Base-by-base conservation (phyloP, 2,329 filamentous ascomycete genomes). In the Sporothrix phasma region DNA sequence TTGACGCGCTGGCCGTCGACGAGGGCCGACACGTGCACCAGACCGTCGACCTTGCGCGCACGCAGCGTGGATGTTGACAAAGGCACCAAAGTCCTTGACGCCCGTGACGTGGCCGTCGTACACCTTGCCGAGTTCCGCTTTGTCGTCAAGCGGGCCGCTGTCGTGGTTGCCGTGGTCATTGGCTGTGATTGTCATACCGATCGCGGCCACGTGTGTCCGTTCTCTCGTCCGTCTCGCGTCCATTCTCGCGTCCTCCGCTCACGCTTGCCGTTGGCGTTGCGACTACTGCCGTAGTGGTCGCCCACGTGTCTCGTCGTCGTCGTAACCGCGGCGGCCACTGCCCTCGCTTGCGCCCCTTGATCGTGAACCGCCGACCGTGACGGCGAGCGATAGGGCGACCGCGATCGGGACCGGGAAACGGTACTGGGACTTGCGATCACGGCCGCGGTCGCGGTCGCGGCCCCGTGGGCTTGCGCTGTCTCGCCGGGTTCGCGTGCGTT, bases 1-100 rank as follows among this genome's bases (percentile, higher is more conserved):
- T 93, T 94, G 47, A 99, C 89, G 54, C 94, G 87, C 62, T 88
- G 88, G 3, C 91, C 90, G 65, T 92, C 87, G 59, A 88, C 84
- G 74, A 99, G 88, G 24, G 90, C 89, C 26, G 93, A 97, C 31
- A 99, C 86, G 73, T 99, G 94, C 0, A 99, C 93, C 68, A 99
- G 79, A 0, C 94, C 94, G 72, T 97, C 92, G 1, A 95, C 88
- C 74, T 92, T 95, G 54, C 92, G n/a, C 93, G 70, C 82, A 86
- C 1, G 99, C 88, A 19, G 92, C 89, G 69, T 88, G 84, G n/a
- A 99, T 74, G 69, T 95, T 96, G 65, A 97, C 92, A 74, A 99
- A 99, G 0, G 87, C 92, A 11, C 94, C 94, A 76, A 97, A 99
- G 67, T 97, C 91, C 71, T 97, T 97, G 62, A 99, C 81, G 0